A percentile compares a stretch with the other conserved stretches of the same genome.
Evolutionary conservation across 2,329 filamentous ascomycete genomes (phyloP).

Genomic region (Fusarium xyrophilum): DNA sequence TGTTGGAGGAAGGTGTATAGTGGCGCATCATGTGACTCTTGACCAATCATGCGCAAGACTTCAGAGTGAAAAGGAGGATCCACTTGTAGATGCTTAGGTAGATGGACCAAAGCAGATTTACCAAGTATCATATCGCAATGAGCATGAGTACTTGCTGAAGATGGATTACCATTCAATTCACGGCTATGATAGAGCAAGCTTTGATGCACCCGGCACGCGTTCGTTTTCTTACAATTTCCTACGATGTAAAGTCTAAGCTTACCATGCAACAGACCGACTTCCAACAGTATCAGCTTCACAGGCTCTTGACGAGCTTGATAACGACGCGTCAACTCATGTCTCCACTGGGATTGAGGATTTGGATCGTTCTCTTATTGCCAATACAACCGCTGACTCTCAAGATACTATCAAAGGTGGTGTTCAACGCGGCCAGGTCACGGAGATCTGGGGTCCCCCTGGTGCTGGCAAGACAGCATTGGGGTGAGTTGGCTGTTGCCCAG

Average conservation of each 20-base stretch:
- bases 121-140: constrained; percentile 30
- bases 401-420: constrained; percentile 61
- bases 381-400: constrained; percentile 14
- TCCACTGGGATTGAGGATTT: constrained; percentile 63
- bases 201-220: constrained; percentile 63
- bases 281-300: constrained; percentile 79
- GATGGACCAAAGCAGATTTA: constrained; percentile 21
- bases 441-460: constrained; percentile 87
- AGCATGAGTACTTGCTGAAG: constrained; percentile 37
- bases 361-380: constrained; percentile 54
- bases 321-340: constrained; percentile 58
- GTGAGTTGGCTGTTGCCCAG: constrained; percentile 55
- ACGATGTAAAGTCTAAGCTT: constrained; percentile 15
- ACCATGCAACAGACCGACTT: constrained; percentile 66
- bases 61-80: constrained; percentile 6
- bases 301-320: constrained; percentile 67
- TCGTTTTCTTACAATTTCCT: constrained; percentile 41
- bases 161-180: constrained; percentile 69
- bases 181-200: constrained; percentile 67
- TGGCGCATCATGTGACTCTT: constrained; percentile 27
- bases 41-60: neutral
- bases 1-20: neutral
- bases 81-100: constrained; percentile 17
- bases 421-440: constrained; percentile 77
- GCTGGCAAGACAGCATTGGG: constrained; percentile 84